phyloP scores from a whole-genome alignment of 2,329 filamentous ascomycete species.

The Fonsecaea nubica region DNA sequence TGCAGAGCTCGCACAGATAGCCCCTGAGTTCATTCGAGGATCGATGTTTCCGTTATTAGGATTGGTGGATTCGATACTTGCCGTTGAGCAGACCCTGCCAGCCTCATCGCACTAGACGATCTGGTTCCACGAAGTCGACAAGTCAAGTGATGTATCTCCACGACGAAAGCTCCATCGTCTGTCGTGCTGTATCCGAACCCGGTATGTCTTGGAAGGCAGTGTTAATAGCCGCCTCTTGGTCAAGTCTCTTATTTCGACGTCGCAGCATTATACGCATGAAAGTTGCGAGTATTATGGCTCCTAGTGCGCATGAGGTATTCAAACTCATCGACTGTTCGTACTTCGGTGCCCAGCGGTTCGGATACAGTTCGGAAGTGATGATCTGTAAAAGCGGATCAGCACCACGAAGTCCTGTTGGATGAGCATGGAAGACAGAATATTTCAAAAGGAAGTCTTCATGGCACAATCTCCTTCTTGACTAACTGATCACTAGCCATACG shows the following conservation, averaged over 20 bases:
- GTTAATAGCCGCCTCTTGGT: constrained; percentile 18
- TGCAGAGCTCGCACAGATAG: background rate
- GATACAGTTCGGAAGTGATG: constrained; percentile 38
- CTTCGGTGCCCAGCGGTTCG: constrained; percentile 28
- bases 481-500: background rate
- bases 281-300: constrained; percentile 38
- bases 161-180: background rate
- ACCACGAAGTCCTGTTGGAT: background rate
- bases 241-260: constrained; percentile 38
- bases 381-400: constrained; percentile 60
- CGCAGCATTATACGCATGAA: constrained; percentile 35
- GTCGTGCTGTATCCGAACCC: background rate
- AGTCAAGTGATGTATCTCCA: constrained; percentile 25
- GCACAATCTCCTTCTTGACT: background rate
- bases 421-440: background rate
- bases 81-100: background rate
- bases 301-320: constrained; percentile 27
- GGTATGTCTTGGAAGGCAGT: background rate
- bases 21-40: background rate
- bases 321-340: constrained; percentile 35
- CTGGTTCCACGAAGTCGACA: background rate
- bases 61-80: background rate
- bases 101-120: background rate
- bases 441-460: too few relatives aligned
- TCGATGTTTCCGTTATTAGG: background rate